These are phyloP conservation scores for Xerophyta viscosa DNA, from an alignment of 106 monocot genomes.

Conservation along the genomic window DNA sequence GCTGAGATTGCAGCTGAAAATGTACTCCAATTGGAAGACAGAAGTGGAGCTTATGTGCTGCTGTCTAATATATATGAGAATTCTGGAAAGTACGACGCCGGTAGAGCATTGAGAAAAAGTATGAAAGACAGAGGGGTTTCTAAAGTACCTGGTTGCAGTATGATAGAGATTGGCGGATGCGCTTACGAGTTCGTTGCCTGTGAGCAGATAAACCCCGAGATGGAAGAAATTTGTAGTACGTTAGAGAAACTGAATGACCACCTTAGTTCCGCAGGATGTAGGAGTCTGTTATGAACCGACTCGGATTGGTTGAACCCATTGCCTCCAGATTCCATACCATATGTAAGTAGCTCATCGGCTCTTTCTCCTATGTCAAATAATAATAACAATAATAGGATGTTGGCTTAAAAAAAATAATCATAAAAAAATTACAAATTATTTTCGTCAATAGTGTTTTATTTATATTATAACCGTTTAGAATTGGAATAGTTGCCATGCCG, in stretches of 20 bases:
- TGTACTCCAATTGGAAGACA: conserved; percentile 9
- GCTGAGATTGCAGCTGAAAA: conserved; percentile 18
- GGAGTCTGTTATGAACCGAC: too few relatives aligned
- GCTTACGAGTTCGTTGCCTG: conserved; percentile 20
- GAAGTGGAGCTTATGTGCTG: conserved; percentile 23
- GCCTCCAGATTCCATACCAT: too few relatives aligned
- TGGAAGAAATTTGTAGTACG: not conserved
- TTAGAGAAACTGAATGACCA: conserved; percentile 8
- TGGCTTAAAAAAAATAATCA: too few relatives aligned
- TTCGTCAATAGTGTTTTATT: too few relatives aligned
- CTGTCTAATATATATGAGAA: conserved; percentile 26
- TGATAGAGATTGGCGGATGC: conserved; percentile 9
- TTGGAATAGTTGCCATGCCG: too few relatives aligned
- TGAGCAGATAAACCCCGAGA: conserved; percentile 8
- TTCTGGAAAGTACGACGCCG: conserved; percentile 14
- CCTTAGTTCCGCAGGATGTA: too few relatives aligned
- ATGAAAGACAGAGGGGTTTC: conserved; percentile 26
- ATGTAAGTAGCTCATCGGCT: too few relatives aligned
- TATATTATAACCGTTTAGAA: too few relatives aligned
- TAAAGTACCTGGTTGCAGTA: conserved; percentile 47
- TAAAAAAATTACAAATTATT: too few relatives aligned
- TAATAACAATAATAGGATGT: too few relatives aligned
- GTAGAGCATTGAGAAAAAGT: conserved; percentile 8
- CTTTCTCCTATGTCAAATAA: too few relatives aligned
- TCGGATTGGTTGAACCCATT: too few relatives aligned